These are phyloP conservation scores for Pseudozyma tsukubaensis DNA, from an alignment of 1,284 basidiomycete species.

Conservation along the genomic window DNA sequence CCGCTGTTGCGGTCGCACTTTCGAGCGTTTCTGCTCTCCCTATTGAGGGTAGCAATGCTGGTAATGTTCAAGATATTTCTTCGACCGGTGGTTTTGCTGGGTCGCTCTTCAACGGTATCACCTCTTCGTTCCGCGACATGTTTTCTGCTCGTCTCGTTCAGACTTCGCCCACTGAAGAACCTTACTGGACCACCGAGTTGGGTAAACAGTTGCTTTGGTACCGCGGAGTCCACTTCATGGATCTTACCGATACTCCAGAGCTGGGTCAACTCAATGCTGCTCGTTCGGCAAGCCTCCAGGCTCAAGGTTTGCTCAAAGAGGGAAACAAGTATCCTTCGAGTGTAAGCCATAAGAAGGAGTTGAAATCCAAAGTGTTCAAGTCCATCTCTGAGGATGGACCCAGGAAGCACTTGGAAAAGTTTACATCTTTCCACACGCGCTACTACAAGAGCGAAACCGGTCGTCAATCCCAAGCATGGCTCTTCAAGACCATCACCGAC, in stretches of 20 bases:
- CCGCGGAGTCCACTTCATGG: slow-evolving; percentile 55
- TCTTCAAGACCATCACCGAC: slow-evolving; percentile 69
- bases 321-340: slow-evolving; percentile 42
- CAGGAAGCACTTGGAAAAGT: slow-evolving; percentile 69
- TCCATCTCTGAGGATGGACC: slow-evolving; percentile 55
- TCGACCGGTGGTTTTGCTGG: slow-evolving; percentile 25
- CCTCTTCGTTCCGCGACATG: slow-evolving; percentile 17
- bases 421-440: slow-evolving; percentile 71
- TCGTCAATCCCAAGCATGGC: slow-evolving; percentile 80
- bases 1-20: slow-evolving; percentile 15
- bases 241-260: slow-evolving; percentile 53
- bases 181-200: slow-evolving; percentile 63
- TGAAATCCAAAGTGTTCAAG: no score
- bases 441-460: slow-evolving; percentile 78
- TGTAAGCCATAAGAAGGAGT: slow-evolving; percentile 26
- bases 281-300: background rate
- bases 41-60: slow-evolving; percentile 2
- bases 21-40: slow-evolving; percentile 23
- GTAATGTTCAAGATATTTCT: slow-evolving; percentile 10
- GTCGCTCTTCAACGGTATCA: slow-evolving; percentile 19
- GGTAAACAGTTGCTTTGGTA: slow-evolving; percentile 55
- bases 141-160: slow-evolving; percentile 42
- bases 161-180: slow-evolving; percentile 25
- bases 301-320: background rate
- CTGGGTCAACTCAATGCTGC: slow-evolving; percentile 36